These are phyloP conservation scores for Pseudocercospora fijiensis DNA, from an alignment of 2,329 filamentous ascomycete genomes.

Conservation along the genomic window DNA sequence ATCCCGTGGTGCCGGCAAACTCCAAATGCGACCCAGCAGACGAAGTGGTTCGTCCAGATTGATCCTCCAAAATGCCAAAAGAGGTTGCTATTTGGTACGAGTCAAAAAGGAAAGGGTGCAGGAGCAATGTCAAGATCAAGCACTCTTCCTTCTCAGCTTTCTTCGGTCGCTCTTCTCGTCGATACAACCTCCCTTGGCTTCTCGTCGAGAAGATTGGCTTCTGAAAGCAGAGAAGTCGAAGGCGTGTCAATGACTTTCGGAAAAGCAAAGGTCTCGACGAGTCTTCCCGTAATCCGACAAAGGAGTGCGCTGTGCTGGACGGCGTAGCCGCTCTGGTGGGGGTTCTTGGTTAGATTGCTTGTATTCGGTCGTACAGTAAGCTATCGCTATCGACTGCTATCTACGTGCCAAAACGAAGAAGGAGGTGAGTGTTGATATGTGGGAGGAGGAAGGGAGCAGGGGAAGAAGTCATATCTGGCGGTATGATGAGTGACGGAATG, in stretches of 20 bases:
- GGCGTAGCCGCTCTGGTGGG: neutral
- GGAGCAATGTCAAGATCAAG: constrained; percentile 16
- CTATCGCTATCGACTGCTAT: constrained; percentile 29
- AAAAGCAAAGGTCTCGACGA: constrained; percentile 16
- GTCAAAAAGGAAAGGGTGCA: constrained; percentile 21
- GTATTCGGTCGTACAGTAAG: constrained; percentile 28
- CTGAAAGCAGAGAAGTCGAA: constrained; percentile 18
- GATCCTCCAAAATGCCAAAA: constrained; percentile 8
- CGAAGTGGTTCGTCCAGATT: constrained; percentile 5
- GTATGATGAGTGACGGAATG: constrained; percentile 10
- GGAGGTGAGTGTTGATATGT: constrained; percentile 18
- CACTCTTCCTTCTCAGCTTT: constrained; percentile 17
- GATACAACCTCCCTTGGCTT: constrained; percentile 31
- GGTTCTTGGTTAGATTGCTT: constrained; percentile 19
- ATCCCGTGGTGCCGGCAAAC: neutral
- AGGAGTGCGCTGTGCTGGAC: constrained; percentile 22
- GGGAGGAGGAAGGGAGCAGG: constrained; percentile 7
- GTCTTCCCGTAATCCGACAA: constrained; percentile 18
- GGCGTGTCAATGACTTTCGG: constrained; percentile 14
- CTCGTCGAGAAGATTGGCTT: constrained; percentile 25
- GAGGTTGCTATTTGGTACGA: constrained; percentile 2
- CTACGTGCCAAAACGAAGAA: constrained; percentile 25
- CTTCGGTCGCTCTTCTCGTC: constrained; percentile 23
- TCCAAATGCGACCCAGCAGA: constrained; percentile 4
- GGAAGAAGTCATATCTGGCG: neutral